These are phyloP conservation scores for Antitrichia curtipendula DNA, from an alignment of 225 moss, liverwort and hornwort genomes.

Conservation along the genomic window DNA sequence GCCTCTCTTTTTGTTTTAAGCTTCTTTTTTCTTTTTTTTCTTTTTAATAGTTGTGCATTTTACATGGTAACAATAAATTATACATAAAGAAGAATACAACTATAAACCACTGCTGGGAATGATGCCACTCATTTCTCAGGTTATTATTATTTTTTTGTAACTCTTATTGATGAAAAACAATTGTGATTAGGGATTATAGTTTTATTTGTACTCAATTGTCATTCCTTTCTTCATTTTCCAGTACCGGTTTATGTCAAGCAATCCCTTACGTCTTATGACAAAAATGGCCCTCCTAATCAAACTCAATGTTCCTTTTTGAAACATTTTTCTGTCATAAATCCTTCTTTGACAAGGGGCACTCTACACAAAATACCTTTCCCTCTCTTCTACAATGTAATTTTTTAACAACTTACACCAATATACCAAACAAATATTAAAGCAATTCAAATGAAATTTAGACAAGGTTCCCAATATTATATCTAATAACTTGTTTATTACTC, in stretches of 20 bases:
- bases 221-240: background rate
- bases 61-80: rapidly evolving
- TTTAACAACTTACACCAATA: background rate
- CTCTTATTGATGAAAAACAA: rapidly evolving
- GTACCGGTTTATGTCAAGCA: rapidly evolving
- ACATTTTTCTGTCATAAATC: background rate
- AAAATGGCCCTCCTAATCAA: background rate
- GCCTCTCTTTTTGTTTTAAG: too few relatives aligned
- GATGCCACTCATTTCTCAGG: too few relatives aligned
- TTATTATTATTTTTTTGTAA: background rate
- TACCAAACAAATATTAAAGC: background rate
- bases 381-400: rapidly evolving
- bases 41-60: background rate
- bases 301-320: rapidly evolving
- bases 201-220: too few relatives aligned
- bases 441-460: background rate
- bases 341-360: rapidly evolving
- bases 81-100: too few relatives aligned
- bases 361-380: rapidly evolving
- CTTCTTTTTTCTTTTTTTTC: rapidly evolving
- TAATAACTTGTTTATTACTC: too few relatives aligned
- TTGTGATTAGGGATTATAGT: too few relatives aligned
- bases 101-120: rapidly evolving
- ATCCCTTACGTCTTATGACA: rapidly evolving
- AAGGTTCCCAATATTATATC: rapidly evolving